Base-by-base conservation (phyloP, 164 flowering plant genomes). In the Stephania japonica region DNA sequence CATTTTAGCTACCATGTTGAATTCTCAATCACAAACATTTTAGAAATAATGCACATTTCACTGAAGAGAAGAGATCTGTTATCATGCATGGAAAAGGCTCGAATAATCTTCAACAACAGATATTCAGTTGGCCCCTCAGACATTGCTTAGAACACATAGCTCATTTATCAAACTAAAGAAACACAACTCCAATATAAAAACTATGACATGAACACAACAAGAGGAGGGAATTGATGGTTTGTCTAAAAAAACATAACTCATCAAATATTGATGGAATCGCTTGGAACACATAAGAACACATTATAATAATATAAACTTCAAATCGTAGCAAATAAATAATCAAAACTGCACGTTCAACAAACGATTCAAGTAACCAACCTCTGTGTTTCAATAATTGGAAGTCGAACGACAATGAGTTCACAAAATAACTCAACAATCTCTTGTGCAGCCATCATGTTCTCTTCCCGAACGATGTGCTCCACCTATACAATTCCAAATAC, bases 371-470 rank as follows among this genome's bases (percentile, higher is more conserved):
- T 42, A 23, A 42, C 26, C 65, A 26, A 96, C 99, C 93, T 91
- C 78, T 96, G 99, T 3, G 91, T 77, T 78, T 96, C 99, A 80
- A 96, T 93, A 43, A 96, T 92, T 2, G 99, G 99, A 75, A 93
- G 92, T 1, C 99, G 98, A 24, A 90, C 98, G 41, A 86, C 70
- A 72, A 96, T 87, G 72, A 96, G 97, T 85, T 96, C 99, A 71
- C 91, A 93, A 71, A 85, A 96, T 10, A 96, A 84, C 87, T 96
- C 98, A 76, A 96, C 63, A 66, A 96, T 87, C 84, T 92, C 99
- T 66, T 96, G 99, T 24, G 97, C 97, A 59, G 97, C 98, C 97
- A 93, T 92, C 97, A 93, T 93, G 76, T 92, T 96, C 89, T 93
- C 95, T 80, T 96, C 99, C 75, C 97, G 82, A 56, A 96, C 83